Evolutionary conservation across 148 eudicot genomes (phyloP).

Genomic region (Vaccinium myrtillus): DNA sequence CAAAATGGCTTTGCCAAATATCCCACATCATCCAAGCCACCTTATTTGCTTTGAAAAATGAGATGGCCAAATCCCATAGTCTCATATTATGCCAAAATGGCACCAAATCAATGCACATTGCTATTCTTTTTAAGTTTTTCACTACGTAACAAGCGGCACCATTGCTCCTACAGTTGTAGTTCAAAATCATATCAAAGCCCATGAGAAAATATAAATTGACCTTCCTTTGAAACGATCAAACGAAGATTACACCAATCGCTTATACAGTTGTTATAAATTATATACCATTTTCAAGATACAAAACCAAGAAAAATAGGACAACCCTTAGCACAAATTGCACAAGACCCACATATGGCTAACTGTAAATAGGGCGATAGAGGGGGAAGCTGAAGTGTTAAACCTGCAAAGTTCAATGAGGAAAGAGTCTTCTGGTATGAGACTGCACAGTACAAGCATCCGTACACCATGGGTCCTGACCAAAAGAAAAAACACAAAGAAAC

Average conservation of each 20-base stretch:
- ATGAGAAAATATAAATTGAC: not conserved
- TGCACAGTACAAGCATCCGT: slow-evolving; percentile 92
- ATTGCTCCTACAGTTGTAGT: not conserved
- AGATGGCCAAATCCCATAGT: no score
- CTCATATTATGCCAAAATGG: no score
- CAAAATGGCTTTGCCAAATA: no score
- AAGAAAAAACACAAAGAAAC: slow-evolving; percentile 8
- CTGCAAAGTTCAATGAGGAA: slow-evolving; percentile 79
- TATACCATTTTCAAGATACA: not conserved
- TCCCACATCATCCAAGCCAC: no score
- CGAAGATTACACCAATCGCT: no score
- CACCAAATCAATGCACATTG: no score
- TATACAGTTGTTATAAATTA: not conserved
- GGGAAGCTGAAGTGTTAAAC: slow-evolving; percentile 24
- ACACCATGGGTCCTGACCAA: slow-evolving; percentile 89
- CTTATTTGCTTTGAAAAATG: no score
- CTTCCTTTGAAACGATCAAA: not conserved
- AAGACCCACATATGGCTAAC: not conserved
- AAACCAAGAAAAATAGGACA: not conserved
- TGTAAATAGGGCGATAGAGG: not conserved
- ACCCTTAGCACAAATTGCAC: not conserved
- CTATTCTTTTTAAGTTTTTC: not conserved
- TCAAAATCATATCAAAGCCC: not conserved
- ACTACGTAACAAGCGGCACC: no score
- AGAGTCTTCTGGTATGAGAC: slow-evolving; percentile 73